phyloP scores from a whole-genome alignment of 2,329 filamentous ascomycete genomes.

The Colletotrichum camelliae region DNA sequence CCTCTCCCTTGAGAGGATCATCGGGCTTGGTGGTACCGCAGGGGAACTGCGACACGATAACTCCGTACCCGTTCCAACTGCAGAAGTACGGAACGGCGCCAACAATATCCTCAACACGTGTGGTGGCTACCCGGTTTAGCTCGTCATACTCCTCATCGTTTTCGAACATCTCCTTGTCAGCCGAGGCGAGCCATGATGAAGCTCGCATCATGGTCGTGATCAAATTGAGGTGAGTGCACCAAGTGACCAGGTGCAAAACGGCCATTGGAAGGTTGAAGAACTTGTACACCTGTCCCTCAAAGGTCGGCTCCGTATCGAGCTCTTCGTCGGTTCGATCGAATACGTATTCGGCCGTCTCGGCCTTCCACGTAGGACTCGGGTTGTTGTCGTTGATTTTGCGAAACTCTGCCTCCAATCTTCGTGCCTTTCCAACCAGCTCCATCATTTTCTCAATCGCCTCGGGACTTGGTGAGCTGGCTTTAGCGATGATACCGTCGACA shows the following conservation, averaged over 20 bases:
- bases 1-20: slow-evolving; percentile 23
- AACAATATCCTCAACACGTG: slow-evolving; percentile 22
- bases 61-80: slow-evolving; percentile 25
- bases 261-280: slow-evolving; percentile 25
- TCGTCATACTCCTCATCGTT: slow-evolving; percentile 19
- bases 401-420: slow-evolving; percentile 11
- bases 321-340: slow-evolving; percentile 18
- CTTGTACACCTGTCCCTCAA: slow-evolving; percentile 22
- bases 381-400: slow-evolving; percentile 3
- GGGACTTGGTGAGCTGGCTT: neutral
- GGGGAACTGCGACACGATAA: slow-evolving; percentile 18
- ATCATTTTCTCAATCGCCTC: neutral
- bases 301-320: slow-evolving; percentile 13
- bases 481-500: slow-evolving; percentile 11
- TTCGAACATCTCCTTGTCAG: neutral
- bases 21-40: slow-evolving; percentile 16
- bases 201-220: slow-evolving; percentile 23
- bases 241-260: slow-evolving; percentile 20
- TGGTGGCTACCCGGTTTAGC: neutral
- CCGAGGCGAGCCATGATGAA: slow-evolving; percentile 22
- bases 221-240: slow-evolving; percentile 23
- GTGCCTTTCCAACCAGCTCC: slow-evolving; percentile 1
- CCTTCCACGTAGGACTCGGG: slow-evolving; percentile 6
- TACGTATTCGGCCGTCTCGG: slow-evolving; percentile 14
- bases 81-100: slow-evolving; percentile 24